Evolutionary conservation across 257 asterid genomes (phyloP).

Genomic region (Gentiana dahurica): DNA sequence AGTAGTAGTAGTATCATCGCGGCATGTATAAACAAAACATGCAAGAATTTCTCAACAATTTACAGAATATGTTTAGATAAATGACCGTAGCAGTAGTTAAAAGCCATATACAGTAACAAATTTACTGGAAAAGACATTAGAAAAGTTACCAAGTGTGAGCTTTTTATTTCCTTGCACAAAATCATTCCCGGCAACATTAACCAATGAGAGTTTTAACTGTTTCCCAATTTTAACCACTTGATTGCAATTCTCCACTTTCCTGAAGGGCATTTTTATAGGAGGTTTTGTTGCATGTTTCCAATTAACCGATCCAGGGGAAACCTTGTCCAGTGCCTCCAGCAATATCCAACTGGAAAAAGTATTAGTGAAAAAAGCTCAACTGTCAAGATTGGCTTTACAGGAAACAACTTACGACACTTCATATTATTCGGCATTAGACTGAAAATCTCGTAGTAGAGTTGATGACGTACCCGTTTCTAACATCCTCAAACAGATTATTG

Average conservation of each 20-base stretch:
- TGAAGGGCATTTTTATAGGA: slow-evolving; percentile 91
- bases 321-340: slow-evolving; percentile 81
- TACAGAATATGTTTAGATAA: too few relatives aligned
- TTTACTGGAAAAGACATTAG: background rate
- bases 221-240: slow-evolving; percentile 83
- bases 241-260: slow-evolving; percentile 95
- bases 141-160: slow-evolving; percentile 78
- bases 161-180: slow-evolving; percentile 95
- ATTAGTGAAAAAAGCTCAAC: background rate
- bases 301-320: slow-evolving; percentile 69
- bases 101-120: too few relatives aligned
- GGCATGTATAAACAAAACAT: too few relatives aligned
- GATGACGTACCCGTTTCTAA: slow-evolving; percentile 71
- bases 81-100: too few relatives aligned
- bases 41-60: too few relatives aligned
- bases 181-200: slow-evolving; percentile 93
- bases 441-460: background rate
- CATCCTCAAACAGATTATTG: slow-evolving; percentile 91
- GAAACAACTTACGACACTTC: background rate
- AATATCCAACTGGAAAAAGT: slow-evolving; percentile 61
- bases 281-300: slow-evolving; percentile 95
- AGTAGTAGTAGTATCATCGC: too few relatives aligned
- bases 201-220: slow-evolving; percentile 76
- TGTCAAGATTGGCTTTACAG: background rate
- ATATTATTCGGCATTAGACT: background rate